A percentile compares a stretch with the other conserved stretches of the same genome.
Evolutionary conservation across 805 yeast genomes (phyloP).

Genomic region (Spathaspora arborariae): DNA sequence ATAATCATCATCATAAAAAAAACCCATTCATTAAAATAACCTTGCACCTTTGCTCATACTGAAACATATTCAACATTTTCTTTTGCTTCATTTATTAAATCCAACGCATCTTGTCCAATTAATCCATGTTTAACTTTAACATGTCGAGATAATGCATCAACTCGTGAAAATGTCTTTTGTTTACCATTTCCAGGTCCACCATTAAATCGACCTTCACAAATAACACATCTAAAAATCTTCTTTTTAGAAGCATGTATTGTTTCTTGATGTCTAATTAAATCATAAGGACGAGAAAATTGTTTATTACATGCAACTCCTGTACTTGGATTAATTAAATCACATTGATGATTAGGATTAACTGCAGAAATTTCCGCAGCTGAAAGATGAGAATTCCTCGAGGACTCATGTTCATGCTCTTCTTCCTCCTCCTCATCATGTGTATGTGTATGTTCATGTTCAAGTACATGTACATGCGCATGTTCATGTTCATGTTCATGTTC

Average conservation of each 20-base stretch:
- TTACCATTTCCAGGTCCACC: constrained; percentile 51
- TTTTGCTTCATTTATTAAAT: constrained; percentile 71
- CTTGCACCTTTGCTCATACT: constrained; percentile 9
- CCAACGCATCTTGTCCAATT: constrained; percentile 61
- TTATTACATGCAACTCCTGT: constrained; percentile 66
- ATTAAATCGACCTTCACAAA: constrained; percentile 42
- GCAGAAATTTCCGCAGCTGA: constrained; percentile 32
- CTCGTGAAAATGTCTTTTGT: constrained; percentile 43
- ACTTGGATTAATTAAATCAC: constrained; percentile 55
- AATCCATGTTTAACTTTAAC: constrained; percentile 81
- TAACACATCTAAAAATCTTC: constrained; percentile 44
- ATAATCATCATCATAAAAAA: background rate
- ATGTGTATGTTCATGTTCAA: constrained; percentile 1
- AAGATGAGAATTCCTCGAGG: constrained; percentile 2
- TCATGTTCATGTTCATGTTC: constrained; percentile 3
- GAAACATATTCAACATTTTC: constrained; percentile 65
- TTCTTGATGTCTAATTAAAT: constrained; percentile 44
- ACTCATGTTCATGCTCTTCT: constrained; percentile 4
- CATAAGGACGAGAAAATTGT: constrained; percentile 72
- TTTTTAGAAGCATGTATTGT: constrained; percentile 46
- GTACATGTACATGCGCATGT: constrained; percentile 5
- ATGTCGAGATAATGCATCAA: constrained; percentile 45
- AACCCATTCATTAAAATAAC: background rate
- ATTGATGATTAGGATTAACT: constrained; percentile 46
- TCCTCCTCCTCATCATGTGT: constrained; percentile 6